Base-by-base conservation (phyloP, 257 asterid species). In the Forsythia suspensa region DNA sequence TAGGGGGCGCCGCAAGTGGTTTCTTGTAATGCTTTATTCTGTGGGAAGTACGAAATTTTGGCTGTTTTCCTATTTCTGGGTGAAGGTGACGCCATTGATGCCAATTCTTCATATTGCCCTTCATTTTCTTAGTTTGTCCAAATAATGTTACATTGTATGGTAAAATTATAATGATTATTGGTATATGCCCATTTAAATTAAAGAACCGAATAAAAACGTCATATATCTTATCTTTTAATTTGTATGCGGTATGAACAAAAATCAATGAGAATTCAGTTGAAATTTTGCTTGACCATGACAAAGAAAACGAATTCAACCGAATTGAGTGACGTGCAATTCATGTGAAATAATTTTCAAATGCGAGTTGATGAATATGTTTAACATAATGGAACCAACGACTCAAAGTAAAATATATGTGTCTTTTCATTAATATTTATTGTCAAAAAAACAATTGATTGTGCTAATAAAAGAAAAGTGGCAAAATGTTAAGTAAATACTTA, bases 1-100 rank as follows among this genome's bases (percentile, higher is more conserved):
- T 43, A 8, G 2, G 81, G 77, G 80, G 83, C 73, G 79, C 40
- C 44, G 85, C 87, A 78, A 75, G 77, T 81, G 85, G 87, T 81
- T 84, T 84, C 71, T 51, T 1, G n/a, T 16, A 46, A 10, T 72
- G 73, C 57, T 81, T 84, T 81, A 69, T 76, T 77, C 70, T 29
- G 39, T 63, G 68, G 77, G 79, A 71, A 72, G 20, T 41, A 5
- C 40, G 16, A 51, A 21, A 44, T 8, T 71, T 76, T 43, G 80
- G 67, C 72, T 57, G 80, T 78, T 86, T 80, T 44, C 12, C 57
- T 38, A 11, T 5, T 73, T 52, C 20, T 10, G 74, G 75, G 34
- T 15, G 20, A 55, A 1, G 5, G 42, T 20, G 42, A 59, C 70
- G 44, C 5, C 36, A 10, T 37, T 70, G 29, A 20, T 39, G 2